Base-by-base conservation (phyloP, 2,329 filamentous ascomycete genomes). In the Nothopassalora personata region DNA sequence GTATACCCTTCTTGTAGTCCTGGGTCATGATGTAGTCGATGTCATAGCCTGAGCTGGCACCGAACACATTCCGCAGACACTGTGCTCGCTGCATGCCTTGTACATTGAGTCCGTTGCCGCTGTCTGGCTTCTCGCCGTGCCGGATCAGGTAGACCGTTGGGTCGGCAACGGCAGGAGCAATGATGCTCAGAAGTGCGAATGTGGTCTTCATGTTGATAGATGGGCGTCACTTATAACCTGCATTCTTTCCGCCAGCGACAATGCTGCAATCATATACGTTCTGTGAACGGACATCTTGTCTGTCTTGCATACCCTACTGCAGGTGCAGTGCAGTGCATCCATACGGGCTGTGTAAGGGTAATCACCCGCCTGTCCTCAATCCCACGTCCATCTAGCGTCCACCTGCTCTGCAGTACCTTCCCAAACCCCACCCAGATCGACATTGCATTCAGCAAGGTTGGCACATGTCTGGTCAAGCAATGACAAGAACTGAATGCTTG, bases 131-230 rank as follows among this genome's bases (percentile, higher is more conserved):
- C 70, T 87, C 84, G 59, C 84, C 84, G 63, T 87, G 84, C 18
- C 84, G 81, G 68, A 87, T 86, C 8, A 86, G 72, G 67, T 85
- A 87, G 33, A 86, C 80, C 0, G 79, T 85, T 1, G 82, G 78
- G 15, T 70, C 54, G 13, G 65, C 68, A 2, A 64, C 46, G 5
- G 58, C 66, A 19, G 68, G 39, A 13, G 62, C 45, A 39, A 64
- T 10, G 9, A 68, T 28, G 34, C 31, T 50, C 27, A 64, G 50
- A 18, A 64, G 18, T 10, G 60, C 46, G 31, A 66, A 27, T 3
- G 57, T 43, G 23, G 57, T 60, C 56, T 67, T 66, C 66, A 67
- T 64, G 33, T 13, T 66, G 34, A 8, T 57, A 19, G 30, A 8
- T 56, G 45, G 23, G 18, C 10, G n/a, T 31, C 5, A 11, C 31